Evolutionary conservation across 495 filamentous ascomycete species (phyloP), one percentile per base, ranked within the genome.

Genomic region (Chaetomium cochliodes): DNA sequence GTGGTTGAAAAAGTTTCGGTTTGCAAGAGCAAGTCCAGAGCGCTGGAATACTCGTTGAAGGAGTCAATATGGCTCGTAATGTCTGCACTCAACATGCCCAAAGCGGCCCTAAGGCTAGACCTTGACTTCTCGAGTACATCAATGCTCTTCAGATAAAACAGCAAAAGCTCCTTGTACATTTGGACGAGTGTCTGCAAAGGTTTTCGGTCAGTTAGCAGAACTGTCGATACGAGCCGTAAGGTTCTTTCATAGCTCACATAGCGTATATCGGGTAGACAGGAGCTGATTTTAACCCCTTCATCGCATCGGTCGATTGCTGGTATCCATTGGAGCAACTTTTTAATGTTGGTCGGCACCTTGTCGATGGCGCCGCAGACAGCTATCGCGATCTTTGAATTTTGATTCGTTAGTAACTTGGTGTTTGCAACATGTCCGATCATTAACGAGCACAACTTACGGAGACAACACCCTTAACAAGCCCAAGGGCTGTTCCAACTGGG

Each of bases 311-410:
- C 44, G 26, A 60, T 60, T 6, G 26, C 57, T 30, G 58, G 58
- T 20, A 60, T 49, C 1, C 18, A 12, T 26, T 60, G 26, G 18
- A 49, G 30, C 8, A 60, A 60, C 0, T 12, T 25, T 37, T 26
- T 26, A 18, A 60, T 51, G 2, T 60, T n/a, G 1, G 50, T 37
- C 5, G 58, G 50, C 42, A 51, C 9, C 20, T 51, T 44, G 8
- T 60, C 58, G 26, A 51, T 51, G 46, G 26, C 13, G 13, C 58
- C 58, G 12, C 58, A 51, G n/a, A 60, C 39, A 0, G 44, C 58
- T 8, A 60, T 60, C 15, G 46, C 58, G 26, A 60, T 23, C 58
- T 49, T 23, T 12, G 15, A 46, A 12, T 46, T 12, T 47, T 11
- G 39, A 8, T 47, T 47, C 15, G 28, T 39, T 5, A 44, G 18